A percentile compares a stretch with the other conserved stretches of the same genome.
These are phyloP conservation scores for Cyberlindnera xishuangbannaensis DNA, from an alignment of 805 yeast species.

Conservation along the genomic window DNA sequence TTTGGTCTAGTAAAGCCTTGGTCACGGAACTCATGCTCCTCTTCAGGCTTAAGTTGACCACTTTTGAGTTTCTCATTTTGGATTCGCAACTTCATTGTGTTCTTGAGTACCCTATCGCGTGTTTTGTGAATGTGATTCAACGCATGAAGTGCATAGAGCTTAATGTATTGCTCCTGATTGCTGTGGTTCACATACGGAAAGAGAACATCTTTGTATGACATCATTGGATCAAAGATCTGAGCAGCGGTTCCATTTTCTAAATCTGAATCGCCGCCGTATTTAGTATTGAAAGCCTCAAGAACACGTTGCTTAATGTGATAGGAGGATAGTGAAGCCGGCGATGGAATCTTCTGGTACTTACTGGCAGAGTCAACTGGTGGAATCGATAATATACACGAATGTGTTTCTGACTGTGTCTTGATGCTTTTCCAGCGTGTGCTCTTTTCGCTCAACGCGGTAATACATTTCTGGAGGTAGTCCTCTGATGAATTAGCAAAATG, in stretches of 20 bases:
- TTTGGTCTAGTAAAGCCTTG: constrained; percentile 96
- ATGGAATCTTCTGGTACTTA: constrained; percentile 17
- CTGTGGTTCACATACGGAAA: constrained; percentile 48
- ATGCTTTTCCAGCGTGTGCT: constrained; percentile 23
- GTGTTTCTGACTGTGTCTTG: constrained; percentile 15
- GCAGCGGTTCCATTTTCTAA: constrained; percentile 41
- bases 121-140: constrained; percentile 84
- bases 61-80: constrained; percentile 36
- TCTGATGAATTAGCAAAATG: constrained; percentile 58
- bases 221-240: constrained; percentile 54
- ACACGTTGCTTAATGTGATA: constrained; percentile 44
- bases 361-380: constrained; percentile 21
- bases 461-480: constrained; percentile 32
- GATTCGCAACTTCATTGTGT: constrained; percentile 52
- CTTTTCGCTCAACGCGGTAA: constrained; percentile 24
- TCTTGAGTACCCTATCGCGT: constrained; percentile 75
- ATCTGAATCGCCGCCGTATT: constrained; percentile 12
- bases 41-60: constrained; percentile 31
- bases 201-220: constrained; percentile 66
- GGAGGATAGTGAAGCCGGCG: constrained; percentile 23
- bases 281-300: constrained; percentile 21
- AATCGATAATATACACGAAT: constrained; percentile 21
- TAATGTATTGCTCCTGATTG: constrained; percentile 50
- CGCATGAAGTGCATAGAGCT: constrained; percentile 62
- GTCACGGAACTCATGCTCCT: constrained; percentile 66